Evolutionary conservation across 1,284 basidiomycete species (phyloP), one percentile per base, ranked within the genome.

Genomic region (Ceratobasidium sp.): DNA sequence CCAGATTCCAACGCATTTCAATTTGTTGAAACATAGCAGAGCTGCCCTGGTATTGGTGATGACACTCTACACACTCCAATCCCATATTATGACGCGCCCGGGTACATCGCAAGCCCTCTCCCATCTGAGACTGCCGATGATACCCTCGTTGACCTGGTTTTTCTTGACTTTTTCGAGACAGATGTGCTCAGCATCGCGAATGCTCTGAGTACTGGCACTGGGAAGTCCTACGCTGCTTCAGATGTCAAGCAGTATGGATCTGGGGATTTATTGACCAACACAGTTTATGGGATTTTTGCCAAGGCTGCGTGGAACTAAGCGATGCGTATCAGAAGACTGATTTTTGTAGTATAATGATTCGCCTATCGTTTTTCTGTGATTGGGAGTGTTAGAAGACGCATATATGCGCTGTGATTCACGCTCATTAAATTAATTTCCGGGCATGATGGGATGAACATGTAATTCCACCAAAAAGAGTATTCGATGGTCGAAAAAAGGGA

Each of bases 41-140:
- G 85, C 10, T 92, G 91, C 79, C 88, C 89, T 0, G 91, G 88
- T 4, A 80, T 87, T 14, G 92, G 91, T 9, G 92, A 92, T 77
- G 91, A 92, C 78, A 86, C 82, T 1, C 79, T 81, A 0, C 90
- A 92, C 78, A 77, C 80, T 1, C 85, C 90, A 0, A 76, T 91
- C 62, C 84, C 88, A 12, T 88, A 85, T 80, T 86, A 84, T 79
- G 73, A 78, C 4, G 89, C 90, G 45, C 75, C 75, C 10, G 70
- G 70, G 0, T 82, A 84, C 77, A 92, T 87, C 78, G 84, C 91
- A 72, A 39, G 93, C 82, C 81, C 21, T 79, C 82, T 36, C 76
- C 85, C 89, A 0, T 79, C 81, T 30, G 84, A 88, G n/a, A 32
- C 72, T 21, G 75, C 85, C 0, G 81, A 81, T 72, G 82, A 85